A percentile compares a stretch with the other conserved stretches of the same genome.
phyloP scores from a whole-genome alignment of 139 green algal genomes.

The Volvox africanus region DNA sequence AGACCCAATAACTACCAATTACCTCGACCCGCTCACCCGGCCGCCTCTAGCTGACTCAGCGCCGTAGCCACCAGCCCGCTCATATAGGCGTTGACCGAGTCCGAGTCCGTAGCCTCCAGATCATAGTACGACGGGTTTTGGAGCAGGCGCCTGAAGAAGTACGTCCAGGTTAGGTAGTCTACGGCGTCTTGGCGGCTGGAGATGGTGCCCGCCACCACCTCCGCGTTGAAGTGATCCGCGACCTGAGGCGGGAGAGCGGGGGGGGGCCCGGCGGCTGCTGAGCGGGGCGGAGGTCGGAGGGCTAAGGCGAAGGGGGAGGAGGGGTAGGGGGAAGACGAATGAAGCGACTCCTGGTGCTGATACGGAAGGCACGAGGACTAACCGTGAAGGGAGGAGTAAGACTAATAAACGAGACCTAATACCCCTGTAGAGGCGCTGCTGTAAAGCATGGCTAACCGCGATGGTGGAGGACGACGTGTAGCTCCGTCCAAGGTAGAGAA shows the following conservation, averaged over 20 bases:
- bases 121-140: slow-evolving; percentile 98
- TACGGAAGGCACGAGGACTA: background rate
- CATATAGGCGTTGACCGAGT: slow-evolving; percentile 82
- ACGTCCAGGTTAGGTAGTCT: slow-evolving; percentile 98
- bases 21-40: slow-evolving; percentile 71
- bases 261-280: background rate
- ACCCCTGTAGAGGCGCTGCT: no score
- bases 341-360: no score
- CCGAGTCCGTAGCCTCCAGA: slow-evolving; percentile 73
- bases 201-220: slow-evolving; percentile 90
- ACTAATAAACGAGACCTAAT: no score
- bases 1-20: no score
- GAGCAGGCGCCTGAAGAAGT: slow-evolving; percentile 81
- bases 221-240: slow-evolving; percentile 96
- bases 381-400: background rate
- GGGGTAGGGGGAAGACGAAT: background rate
- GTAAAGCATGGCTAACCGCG: no score
- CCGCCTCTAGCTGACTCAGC: slow-evolving; percentile 81
- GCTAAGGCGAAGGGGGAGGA: background rate
- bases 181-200: slow-evolving; percentile 84
- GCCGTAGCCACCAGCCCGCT: slow-evolving; percentile 81
- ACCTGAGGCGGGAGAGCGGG: slow-evolving; percentile 58
- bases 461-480: no score
- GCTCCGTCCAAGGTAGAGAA: no score
- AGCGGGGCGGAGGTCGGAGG: background rate